Percentiles rank a stretch among this genome's conserved stretches.
Conservation (phyloP, 2,329 filamentous ascomycete species). For the Colletotrichum cereale region DNA sequence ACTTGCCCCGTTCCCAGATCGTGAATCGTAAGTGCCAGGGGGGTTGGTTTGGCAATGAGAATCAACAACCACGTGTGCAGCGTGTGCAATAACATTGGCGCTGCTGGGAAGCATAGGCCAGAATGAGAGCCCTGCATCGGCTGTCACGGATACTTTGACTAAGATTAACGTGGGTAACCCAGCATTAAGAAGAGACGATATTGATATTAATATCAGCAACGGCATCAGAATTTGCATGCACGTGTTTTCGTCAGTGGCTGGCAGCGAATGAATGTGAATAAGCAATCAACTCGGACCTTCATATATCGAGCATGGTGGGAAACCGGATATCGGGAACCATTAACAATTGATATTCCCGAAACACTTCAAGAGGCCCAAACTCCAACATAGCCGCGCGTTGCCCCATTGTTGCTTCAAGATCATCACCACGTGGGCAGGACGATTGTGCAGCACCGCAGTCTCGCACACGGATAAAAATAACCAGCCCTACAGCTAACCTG, state of each 20-base stretch:
- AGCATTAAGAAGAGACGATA: background rate
- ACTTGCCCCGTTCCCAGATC: background rate
- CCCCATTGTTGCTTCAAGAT: background rate
- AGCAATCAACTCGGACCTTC: background rate
- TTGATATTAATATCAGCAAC: background rate
- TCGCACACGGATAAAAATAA: background rate
- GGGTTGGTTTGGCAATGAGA: background rate
- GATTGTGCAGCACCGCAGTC: background rate
- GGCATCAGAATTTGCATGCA: background rate
- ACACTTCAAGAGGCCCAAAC: background rate
- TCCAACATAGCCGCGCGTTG: background rate
- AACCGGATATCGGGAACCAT: background rate
- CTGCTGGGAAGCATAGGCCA: background rate
- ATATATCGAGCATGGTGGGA: too few relatives aligned
- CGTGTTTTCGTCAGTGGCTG: slow-evolving; percentile 2
- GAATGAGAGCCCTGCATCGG: too few relatives aligned
- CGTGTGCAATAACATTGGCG: background rate
- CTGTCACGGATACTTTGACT: background rate
- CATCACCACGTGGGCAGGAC: background rate
- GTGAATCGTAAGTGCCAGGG: background rate
- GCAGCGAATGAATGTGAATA: too few relatives aligned
- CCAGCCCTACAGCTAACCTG: background rate
- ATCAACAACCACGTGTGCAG: background rate
- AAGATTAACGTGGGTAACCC: background rate
- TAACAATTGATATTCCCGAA: too few relatives aligned